Base-by-base conservation (phyloP, 805 yeast genomes). In the Starmera caribaea region DNA sequence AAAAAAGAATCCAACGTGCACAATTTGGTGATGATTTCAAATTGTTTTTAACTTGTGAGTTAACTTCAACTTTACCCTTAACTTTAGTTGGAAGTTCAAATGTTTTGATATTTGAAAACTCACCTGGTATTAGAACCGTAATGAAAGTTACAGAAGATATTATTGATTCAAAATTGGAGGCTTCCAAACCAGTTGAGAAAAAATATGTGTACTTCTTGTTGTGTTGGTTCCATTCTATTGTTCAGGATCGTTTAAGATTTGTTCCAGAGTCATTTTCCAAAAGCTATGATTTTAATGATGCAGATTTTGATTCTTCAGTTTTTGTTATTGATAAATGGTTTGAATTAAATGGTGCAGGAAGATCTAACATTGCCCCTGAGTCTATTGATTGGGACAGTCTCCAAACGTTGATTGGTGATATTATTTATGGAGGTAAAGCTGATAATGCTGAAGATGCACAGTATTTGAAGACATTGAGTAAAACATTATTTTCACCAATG, bases 211-310 rank as follows among this genome's bases (percentile, higher is more conserved):
- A 61, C 43, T 75, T 80, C 46, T 55, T 81, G 24, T 46, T 83
- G 5, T 66, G 76, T 0, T 85, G 95, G 95, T 71, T 72, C 45
- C 94, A 85, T 52, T 68, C 83, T 0, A 52, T 81, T 1, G 51
- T 86, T 3, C 67, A 67, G 30, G 87, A 78, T 43, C 58, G 85
- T 39, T 55, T 73, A 37, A 63, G 81, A 36, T 80, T 69, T 45
- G 68, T 66, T 1, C 87, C 90, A 0, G 53, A 73, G 3, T 85
- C 90, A 2, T 83, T 84, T 59, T 48, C 60, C 1, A 71, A 72
- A 46, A 51, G 47, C 9, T 81, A 85, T 51, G 94, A 83, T 43
- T 73, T 88, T 49, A 83, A 74, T 52, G 85, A 83, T 41, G 59
- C 78, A n/a, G 96, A 89, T 53, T 69, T 80, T 39, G 58, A 62